Percentiles rank a stretch among this genome's conserved stretches.
Conservation (phyloP, 805 yeast genomes). For the Candida silvicultrix region DNA sequence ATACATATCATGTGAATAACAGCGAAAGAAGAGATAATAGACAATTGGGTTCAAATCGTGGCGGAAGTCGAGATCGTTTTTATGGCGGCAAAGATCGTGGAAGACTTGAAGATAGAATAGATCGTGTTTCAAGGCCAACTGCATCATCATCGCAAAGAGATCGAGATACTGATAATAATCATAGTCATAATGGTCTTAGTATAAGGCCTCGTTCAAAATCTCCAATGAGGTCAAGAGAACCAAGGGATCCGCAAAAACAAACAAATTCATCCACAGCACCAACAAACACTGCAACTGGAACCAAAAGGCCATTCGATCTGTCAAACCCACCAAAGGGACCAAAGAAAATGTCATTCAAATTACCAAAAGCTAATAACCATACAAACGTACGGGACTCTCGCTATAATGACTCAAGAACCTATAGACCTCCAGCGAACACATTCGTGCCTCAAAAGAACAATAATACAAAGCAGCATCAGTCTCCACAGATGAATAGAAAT, state of each 20-base stretch:
- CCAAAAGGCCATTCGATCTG: constrained; percentile 2
- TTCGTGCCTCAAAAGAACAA: background rate
- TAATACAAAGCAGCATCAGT: background rate
- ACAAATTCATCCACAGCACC: background rate
- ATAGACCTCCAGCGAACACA: background rate
- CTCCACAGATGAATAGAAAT: background rate
- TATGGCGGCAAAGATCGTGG: background rate
- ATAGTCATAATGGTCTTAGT: background rate
- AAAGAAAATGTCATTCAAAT: constrained; percentile 13
- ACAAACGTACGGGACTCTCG: background rate
- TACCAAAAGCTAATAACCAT: constrained; percentile 7
- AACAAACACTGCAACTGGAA: background rate
- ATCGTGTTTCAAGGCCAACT: background rate
- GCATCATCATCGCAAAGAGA: background rate
- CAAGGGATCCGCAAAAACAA: background rate
- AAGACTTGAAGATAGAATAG: background rate
- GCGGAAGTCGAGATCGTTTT: background rate
- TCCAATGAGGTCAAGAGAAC: background rate
- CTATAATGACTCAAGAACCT: background rate
- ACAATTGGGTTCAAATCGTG: background rate
- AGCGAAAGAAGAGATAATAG: background rate
- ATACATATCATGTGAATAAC: background rate
- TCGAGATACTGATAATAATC: background rate
- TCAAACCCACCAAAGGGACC: constrained; percentile 12
- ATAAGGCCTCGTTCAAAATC: background rate